A percentile compares a stretch with the other conserved stretches of the same genome.
phyloP scores from a whole-genome alignment of 805 yeast genomes.

The Candida mattraensis region DNA sequence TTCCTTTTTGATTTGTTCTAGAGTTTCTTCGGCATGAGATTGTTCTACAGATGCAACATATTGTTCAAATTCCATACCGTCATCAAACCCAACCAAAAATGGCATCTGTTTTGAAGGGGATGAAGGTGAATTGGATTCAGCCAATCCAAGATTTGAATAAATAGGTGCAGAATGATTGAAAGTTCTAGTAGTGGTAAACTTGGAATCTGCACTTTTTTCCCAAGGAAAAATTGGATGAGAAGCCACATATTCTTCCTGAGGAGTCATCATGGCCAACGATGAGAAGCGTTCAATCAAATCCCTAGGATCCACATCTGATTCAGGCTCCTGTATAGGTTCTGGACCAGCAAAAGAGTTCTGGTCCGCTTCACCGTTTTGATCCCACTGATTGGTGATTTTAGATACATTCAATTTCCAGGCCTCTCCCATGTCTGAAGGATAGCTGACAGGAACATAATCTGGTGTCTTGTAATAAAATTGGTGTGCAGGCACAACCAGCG shows the following conservation, averaged over 20 bases:
- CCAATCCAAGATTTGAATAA: background rate
- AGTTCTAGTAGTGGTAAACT: conserved; percentile 19
- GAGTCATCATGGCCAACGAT: background rate
- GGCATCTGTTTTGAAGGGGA: conserved; percentile 6
- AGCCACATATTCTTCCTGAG: conserved; percentile 23
- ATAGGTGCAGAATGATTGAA: conserved; percentile 15
- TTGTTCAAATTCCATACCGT: conserved; percentile 13
- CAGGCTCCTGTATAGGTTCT: background rate
- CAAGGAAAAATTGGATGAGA: conserved; percentile 38
- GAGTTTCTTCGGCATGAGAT: conserved; percentile 3
- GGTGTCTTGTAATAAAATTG: conserved; percentile 26
- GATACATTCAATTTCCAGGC: conserved; percentile 33
- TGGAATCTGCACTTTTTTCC: conserved; percentile 23
- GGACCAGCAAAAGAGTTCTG: no score
- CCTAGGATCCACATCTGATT: conserved; percentile 1
- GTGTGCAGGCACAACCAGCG: conserved; percentile 6
- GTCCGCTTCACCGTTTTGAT: conserved; percentile 3
- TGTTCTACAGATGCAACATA: conserved; percentile 9
- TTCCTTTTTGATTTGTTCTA: conserved; percentile 8
- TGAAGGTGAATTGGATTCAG: background rate
- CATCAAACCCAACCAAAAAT: conserved; percentile 16
- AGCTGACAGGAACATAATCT: conserved; percentile 25
- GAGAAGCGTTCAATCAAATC: conserved; percentile 4
- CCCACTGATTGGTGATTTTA: conserved; percentile 23
- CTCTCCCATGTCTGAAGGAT: conserved; percentile 30